A percentile compares a stretch with the other conserved stretches of the same genome.
phyloP scores from a whole-genome alignment of 768 basidiomycete genomes.

The Jaapia argillacea region DNA sequence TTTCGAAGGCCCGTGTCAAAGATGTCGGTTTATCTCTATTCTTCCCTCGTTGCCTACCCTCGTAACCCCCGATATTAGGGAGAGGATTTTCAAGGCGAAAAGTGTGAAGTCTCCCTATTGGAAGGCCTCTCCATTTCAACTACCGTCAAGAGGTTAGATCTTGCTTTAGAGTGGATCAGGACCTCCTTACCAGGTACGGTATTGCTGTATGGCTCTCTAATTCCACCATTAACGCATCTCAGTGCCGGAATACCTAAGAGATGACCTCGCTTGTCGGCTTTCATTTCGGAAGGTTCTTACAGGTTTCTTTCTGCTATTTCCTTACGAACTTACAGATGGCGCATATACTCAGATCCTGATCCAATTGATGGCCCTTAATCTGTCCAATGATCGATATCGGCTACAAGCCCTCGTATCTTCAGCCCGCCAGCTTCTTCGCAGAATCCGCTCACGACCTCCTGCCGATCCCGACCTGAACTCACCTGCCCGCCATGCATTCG shows the following conservation, averaged over 20 bases:
- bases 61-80: slow-evolving; percentile 31
- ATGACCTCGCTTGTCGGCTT: background rate
- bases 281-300: background rate
- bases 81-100: slow-evolving; percentile 88
- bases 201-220: too few species aligned
- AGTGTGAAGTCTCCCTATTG: slow-evolving; percentile 68
- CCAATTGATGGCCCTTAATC: slow-evolving; percentile 35
- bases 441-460: slow-evolving; percentile 27
- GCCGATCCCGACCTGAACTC: slow-evolving; percentile 33
- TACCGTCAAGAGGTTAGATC: slow-evolving; percentile 44
- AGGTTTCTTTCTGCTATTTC: background rate
- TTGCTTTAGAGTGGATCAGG: too few species aligned
- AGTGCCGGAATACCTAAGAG: background rate
- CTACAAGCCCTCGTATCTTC: slow-evolving; percentile 26
- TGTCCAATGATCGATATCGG: slow-evolving; percentile 25
- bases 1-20: slow-evolving; percentile 61
- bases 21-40: slow-evolving; percentile 49
- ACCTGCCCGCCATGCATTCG: slow-evolving; percentile 44
- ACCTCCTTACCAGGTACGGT: too few species aligned
- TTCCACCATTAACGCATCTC: too few species aligned
- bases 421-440: slow-evolving; percentile 31
- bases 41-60: slow-evolving; percentile 5
- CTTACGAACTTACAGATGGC: background rate
- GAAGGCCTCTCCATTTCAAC: slow-evolving; percentile 50
- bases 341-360: slow-evolving; percentile 30